These are phyloP conservation scores for Starmerella floris DNA, from an alignment of 805 yeast genomes.

Conservation along the genomic window DNA sequence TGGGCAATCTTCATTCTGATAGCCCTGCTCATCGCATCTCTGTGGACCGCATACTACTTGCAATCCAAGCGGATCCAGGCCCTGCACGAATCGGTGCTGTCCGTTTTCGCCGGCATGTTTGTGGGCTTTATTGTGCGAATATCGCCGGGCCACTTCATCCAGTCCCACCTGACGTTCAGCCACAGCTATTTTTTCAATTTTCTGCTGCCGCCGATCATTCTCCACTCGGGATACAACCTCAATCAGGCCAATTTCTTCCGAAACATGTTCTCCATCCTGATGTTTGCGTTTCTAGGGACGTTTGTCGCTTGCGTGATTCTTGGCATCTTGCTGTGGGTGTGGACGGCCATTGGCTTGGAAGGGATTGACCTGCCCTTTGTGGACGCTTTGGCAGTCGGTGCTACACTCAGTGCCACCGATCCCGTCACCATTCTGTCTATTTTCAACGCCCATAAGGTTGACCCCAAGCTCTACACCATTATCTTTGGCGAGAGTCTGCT, in stretches of 20 bases:
- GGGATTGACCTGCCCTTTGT: constrained; percentile 80
- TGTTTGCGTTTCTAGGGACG: constrained; percentile 95
- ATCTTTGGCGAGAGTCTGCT: constrained; percentile 92
- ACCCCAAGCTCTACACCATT: constrained; percentile 91
- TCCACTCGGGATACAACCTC: constrained; percentile 91
- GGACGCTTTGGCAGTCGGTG: constrained; percentile 96
- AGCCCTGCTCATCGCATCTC: constrained; percentile 66
- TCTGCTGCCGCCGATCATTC: constrained; percentile 85
- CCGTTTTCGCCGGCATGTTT: constrained; percentile 92
- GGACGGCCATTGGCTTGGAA: constrained; percentile 88
- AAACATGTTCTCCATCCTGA: constrained; percentile 77
- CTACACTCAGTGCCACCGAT: constrained; percentile 94
- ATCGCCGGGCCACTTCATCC: constrained; percentile 93
- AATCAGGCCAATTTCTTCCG: constrained; percentile 92
- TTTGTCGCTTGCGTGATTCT: constrained; percentile 80
- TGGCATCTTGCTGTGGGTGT: constrained; percentile 73
- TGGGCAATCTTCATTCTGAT: constrained; percentile 92
- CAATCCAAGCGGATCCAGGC: constrained; percentile 87
- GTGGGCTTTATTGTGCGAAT: constrained; percentile 84
- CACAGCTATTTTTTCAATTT: constrained; percentile 89
- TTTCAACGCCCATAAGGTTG: constrained; percentile 94
- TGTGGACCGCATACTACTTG: constrained; percentile 89
- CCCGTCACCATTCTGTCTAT: constrained; percentile 95
- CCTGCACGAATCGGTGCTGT: constrained; percentile 92
- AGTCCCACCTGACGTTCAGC: constrained; percentile 90